A percentile compares a stretch with the other conserved stretches of the same genome.
Conservation (phyloP, 768 basidiomycete species). For the Boletus speciosus region DNA sequence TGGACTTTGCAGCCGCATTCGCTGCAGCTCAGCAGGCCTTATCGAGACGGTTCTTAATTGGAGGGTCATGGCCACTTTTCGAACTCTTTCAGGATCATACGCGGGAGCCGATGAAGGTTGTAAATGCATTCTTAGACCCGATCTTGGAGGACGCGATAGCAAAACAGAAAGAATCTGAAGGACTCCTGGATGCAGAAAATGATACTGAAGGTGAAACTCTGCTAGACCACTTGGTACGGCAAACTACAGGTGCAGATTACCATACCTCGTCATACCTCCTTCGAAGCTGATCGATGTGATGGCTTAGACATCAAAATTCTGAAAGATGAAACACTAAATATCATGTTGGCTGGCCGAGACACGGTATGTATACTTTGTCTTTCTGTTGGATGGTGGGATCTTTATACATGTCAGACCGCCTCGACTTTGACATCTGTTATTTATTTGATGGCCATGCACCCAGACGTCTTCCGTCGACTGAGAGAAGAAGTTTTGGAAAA, state of each 20-base stretch:
- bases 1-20: constrained; percentile 35
- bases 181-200: background rate
- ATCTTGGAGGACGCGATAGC: constrained; percentile 36
- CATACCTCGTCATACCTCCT: background rate
- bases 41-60: constrained; percentile 26
- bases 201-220: constrained; percentile 36
- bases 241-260: constrained; percentile 34
- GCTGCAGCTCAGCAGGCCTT: constrained; percentile 31
- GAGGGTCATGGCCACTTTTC: constrained; percentile 39
- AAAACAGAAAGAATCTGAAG: constrained; percentile 16
- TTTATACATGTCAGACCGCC: constrained; percentile 35
- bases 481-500: constrained; percentile 41
- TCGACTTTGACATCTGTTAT: constrained; percentile 41
- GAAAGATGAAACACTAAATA: constrained; percentile 41
- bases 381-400: background rate
- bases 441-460: constrained; percentile 47
- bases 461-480: constrained; percentile 36
- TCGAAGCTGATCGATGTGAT: background rate
- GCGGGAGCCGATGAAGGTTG: constrained; percentile 34
- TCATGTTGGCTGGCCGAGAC: constrained; percentile 45
- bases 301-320: constrained; percentile 31
- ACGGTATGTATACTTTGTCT: constrained; percentile 28
- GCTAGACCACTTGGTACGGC: constrained; percentile 38
- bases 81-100: constrained; percentile 36
- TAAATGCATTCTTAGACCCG: constrained; percentile 38